A percentile compares a stretch with the other conserved stretches of the same genome.
These are phyloP conservation scores for Ananas comosus DNA, from an alignment of 176 grass and related monocot genomes.

Conservation along the genomic window DNA sequence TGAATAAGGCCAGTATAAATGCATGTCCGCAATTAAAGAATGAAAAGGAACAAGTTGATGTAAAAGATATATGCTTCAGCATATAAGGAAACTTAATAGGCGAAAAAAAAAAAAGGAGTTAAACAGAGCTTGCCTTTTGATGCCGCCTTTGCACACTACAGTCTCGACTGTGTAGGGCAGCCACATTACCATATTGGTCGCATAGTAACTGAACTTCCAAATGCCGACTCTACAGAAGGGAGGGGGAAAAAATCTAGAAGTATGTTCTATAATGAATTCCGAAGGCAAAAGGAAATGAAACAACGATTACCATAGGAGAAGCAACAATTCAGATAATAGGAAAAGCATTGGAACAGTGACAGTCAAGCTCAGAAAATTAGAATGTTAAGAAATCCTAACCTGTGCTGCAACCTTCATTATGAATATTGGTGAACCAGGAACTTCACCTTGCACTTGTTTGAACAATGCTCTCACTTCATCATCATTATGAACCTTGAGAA, in stretches of 20 bases:
- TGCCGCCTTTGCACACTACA: slow-evolving; percentile 99
- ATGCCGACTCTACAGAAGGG: slow-evolving; percentile 74
- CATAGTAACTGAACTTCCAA: slow-evolving; percentile 95
- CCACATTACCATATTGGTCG: slow-evolving; percentile 93
- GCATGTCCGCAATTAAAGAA: no score
- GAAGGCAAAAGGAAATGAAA: not conserved
- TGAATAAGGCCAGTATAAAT: no score
- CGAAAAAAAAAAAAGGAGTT: slow-evolving; percentile 3
- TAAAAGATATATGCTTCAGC: not conserved
- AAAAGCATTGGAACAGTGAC: not conserved
- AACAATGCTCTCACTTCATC: slow-evolving; percentile 94
- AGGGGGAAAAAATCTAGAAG: not conserved
- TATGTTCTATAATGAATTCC: not conserved
- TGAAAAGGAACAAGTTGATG: not conserved
- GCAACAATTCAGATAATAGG: not conserved
- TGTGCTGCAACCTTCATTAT: slow-evolving; percentile 99
- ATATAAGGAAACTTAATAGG: not conserved
- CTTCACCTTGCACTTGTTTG: slow-evolving; percentile 99
- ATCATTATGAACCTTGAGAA: slow-evolving; percentile 90
- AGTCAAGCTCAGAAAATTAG: not conserved
- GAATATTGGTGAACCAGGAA: slow-evolving; percentile 97
- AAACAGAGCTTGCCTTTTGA: slow-evolving; percentile 60
- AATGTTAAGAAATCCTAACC: slow-evolving; percentile 36
- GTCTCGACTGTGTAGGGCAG: slow-evolving; percentile 93
- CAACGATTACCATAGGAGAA: not conserved